These are phyloP conservation scores for Tephrocybe sp. DNA, from an alignment of 768 basidiomycete species.

Conservation along the genomic window DNA sequence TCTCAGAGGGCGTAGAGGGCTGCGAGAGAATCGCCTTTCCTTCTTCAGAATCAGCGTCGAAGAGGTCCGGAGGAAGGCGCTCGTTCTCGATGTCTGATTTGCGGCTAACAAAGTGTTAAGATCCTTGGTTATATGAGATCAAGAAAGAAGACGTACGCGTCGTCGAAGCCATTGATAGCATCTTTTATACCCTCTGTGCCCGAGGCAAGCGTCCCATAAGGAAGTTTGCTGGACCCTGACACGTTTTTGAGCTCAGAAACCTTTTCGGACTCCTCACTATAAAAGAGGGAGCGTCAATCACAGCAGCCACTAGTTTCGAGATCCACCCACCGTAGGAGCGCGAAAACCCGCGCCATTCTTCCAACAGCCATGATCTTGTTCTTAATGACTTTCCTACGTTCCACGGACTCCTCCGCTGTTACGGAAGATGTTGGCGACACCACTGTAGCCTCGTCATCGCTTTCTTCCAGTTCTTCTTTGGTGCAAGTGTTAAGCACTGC, in stretches of 20 bases:
- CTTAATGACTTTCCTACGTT: constrained; percentile 91
- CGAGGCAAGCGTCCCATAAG: constrained; percentile 80
- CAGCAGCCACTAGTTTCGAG: background rate
- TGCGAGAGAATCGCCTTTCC: constrained; percentile 62
- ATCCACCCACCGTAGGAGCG: constrained; percentile 78
- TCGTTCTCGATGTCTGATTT: constrained; percentile 99
- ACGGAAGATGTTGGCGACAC: constrained; percentile 41
- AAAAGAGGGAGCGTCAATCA: background rate
- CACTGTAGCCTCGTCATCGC: constrained; percentile 53
- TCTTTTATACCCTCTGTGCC: constrained; percentile 96
- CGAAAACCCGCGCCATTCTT: constrained; percentile 94
- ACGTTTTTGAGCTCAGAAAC: constrained; percentile 96
- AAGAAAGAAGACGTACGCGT: constrained; percentile 76
- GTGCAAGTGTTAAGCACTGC: constrained; percentile 95
- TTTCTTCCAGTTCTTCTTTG: constrained; percentile 94
- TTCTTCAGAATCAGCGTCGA: constrained; percentile 76
- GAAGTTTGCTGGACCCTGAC: constrained; percentile 72
- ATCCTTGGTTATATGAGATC: too few relatives aligned
- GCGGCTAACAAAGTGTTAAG: too few relatives aligned
- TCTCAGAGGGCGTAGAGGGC: constrained; percentile 60
- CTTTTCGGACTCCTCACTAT: constrained; percentile 96
- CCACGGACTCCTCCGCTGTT: constrained; percentile 46
- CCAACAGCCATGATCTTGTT: constrained; percentile 99
- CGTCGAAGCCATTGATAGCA: constrained; percentile 89
- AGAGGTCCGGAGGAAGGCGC: constrained; percentile 92